Base-by-base conservation (phyloP, 441 rosid species). In the Erysimum cheiri region DNA sequence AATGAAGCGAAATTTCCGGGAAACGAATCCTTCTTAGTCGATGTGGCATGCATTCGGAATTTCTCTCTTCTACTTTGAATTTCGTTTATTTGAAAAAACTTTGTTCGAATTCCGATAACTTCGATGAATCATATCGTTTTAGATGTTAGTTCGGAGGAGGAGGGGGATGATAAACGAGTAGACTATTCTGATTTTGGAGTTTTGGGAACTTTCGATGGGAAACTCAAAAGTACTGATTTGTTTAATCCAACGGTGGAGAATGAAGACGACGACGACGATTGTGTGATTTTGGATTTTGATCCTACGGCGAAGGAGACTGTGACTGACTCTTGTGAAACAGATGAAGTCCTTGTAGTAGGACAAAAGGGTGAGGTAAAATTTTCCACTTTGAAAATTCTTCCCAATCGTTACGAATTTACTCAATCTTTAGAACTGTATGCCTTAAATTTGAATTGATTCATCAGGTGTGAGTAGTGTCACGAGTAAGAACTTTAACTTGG, bases 91-190 rank as follows among this genome's bases (percentile, higher is more conserved):
- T 19, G 13, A 8, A 12, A 7, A 17, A 6, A 13, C 4, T 43
- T 32, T 29, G 17, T 43, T 8, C 2, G 8, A 26, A 3, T 48
- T 26, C 8, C 14, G 26, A 82, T 64, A 59, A 75, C 5, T 22
- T 3, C 19, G n/a, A 81, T 63, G 63, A 77, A 60, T 57, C 63
- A 69, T 0, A 72, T 71, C 29, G 71, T 90, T 15, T 69, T 87
- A 41, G 86, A 85, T 46, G 67, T 90, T 66, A 85, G 94, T 73
- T 92, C 96, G 17, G 91, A 88, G 48, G 94, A 92, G 22, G 91
- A 89, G 50, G 91, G 87, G 61, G 60, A 14, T 85, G 78, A 32
- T 82, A 77, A 71, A 37, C 0, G 6, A 47, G 49, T 26, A 1
- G 36, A 29, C 5, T 5, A 32, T 36, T 72, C 11, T 17, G 22